These are phyloP conservation scores for Tetrahymena thermophila DNA, from an alignment of 73 alveolate species.

Conservation along the genomic window DNA sequence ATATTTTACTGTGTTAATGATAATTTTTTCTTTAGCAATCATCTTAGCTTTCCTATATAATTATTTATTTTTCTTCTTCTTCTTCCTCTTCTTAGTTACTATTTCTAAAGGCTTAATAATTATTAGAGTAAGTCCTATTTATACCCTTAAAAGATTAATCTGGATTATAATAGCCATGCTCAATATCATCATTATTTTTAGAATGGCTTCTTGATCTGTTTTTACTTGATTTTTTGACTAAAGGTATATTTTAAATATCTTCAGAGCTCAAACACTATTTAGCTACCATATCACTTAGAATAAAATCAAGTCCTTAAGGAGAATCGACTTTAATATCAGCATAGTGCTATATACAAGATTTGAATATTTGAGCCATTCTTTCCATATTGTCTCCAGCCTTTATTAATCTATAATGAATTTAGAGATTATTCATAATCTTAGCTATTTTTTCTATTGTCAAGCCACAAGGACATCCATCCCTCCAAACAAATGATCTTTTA, in stretches of 20 bases:
- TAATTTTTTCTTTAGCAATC: not conserved
- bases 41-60: not conserved
- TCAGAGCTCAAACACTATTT: slow-evolving; percentile 21
- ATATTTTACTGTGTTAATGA: not conserved
- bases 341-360: slow-evolving; percentile 19
- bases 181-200: not conserved
- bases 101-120: not conserved
- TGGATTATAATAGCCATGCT: not conserved
- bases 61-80: not conserved
- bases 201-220: not conserved
- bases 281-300: slow-evolving; percentile 36
- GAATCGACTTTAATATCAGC: slow-evolving; percentile 24
- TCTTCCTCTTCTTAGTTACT: not conserved
- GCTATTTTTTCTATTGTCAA: slow-evolving; percentile 29
- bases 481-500: slow-evolving; percentile 43
- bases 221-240: not conserved
- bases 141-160: not conserved
- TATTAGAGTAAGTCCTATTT: not conserved
- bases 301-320: slow-evolving; percentile 32
- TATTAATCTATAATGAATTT: slow-evolving; percentile 39
- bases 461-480: slow-evolving; percentile 29
- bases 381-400: slow-evolving; percentile 11
- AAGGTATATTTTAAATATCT: not conserved
- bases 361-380: slow-evolving; percentile 18
- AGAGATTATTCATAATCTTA: slow-evolving; percentile 23